Evolutionary conservation across 2,329 filamentous ascomycete species (phyloP).

Genomic region (Trichophyton schoenleinii): DNA sequence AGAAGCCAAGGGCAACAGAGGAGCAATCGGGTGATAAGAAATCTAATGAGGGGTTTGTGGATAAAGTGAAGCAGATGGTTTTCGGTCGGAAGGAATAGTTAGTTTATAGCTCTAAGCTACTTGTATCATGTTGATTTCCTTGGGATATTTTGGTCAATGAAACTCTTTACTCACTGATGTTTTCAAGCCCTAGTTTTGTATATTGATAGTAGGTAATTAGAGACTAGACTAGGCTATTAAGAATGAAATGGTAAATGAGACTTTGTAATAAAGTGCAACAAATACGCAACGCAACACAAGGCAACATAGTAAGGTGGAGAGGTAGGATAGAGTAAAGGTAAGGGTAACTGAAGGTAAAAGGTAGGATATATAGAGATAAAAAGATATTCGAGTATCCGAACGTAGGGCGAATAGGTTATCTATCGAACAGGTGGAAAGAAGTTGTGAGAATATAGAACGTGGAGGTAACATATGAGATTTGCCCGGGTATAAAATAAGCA

Average conservation of each 20-base stretch:
- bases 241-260: not conserved
- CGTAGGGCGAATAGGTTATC: too few species aligned
- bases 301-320: not conserved
- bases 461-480: too few species aligned
- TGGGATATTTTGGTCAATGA: not conserved
- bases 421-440: too few species aligned
- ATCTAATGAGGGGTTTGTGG: constrained; percentile 29
- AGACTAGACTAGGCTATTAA: not conserved
- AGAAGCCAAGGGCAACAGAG: constrained; percentile 17
- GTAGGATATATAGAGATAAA: too few species aligned
- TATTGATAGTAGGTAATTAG: not conserved
- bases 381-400: too few species aligned
- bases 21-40: constrained; percentile 19
- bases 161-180: not conserved
- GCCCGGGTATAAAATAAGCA: not conserved
- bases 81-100: constrained; percentile 21
- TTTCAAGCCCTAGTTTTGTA: not conserved
- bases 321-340: too few species aligned
- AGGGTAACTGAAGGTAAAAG: not conserved
- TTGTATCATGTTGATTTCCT: not conserved
- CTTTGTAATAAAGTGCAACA: not conserved
- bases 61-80: constrained; percentile 38
- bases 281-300: not conserved
- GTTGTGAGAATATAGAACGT: too few species aligned
- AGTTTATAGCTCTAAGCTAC: too few species aligned